Percentiles rank a stretch among this genome's conserved stretches.
phyloP scores from a whole-genome alignment of 306 rosid genomes.

The Leucaena leucocephala region DNA sequence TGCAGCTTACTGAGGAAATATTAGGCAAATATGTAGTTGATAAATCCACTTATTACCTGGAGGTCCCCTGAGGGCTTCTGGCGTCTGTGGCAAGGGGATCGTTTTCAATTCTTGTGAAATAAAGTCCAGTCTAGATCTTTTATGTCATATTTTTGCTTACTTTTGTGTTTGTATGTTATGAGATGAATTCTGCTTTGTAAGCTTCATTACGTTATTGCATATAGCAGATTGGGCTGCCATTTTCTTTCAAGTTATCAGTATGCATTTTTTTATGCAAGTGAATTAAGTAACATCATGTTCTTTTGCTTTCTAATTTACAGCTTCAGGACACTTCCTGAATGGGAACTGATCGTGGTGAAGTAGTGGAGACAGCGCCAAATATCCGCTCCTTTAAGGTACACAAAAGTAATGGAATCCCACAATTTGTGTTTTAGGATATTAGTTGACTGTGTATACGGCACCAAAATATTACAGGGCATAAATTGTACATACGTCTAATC shows the following conservation, averaged over 20 bases:
- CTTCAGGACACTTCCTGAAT: conserved; percentile 48
- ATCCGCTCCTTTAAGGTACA: conserved; percentile 67
- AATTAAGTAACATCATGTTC: conserved; percentile 34
- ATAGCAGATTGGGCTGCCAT: not conserved
- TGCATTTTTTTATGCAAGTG: conserved; percentile 26
- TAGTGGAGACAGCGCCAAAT: conserved; percentile 43
- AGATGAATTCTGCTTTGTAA: not conserved
- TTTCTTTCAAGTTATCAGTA: not conserved
- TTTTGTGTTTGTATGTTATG: conserved; percentile 24
- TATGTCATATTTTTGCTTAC: conserved; percentile 6
- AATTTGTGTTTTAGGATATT: conserved; percentile 23
- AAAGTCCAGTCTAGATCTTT: not conserved
- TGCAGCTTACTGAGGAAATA: conserved; percentile 2
- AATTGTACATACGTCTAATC: not conserved
- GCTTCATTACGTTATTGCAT: not conserved
- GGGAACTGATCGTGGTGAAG: conserved; percentile 70
- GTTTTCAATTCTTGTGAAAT: not conserved
- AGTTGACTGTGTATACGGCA: conserved; percentile 17
- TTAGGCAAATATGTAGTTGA: not conserved
- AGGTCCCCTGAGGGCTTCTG: not conserved
- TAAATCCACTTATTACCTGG: not conserved
- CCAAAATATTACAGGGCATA: not conserved
- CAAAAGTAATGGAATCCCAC: conserved; percentile 14
- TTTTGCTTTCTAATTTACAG: conserved; percentile 45
- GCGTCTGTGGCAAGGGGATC: not conserved